These are phyloP conservation scores for Linnemannia hyalina DNA, from an alignment of 192 early-diverging fungal genomes.

Conservation along the genomic window DNA sequence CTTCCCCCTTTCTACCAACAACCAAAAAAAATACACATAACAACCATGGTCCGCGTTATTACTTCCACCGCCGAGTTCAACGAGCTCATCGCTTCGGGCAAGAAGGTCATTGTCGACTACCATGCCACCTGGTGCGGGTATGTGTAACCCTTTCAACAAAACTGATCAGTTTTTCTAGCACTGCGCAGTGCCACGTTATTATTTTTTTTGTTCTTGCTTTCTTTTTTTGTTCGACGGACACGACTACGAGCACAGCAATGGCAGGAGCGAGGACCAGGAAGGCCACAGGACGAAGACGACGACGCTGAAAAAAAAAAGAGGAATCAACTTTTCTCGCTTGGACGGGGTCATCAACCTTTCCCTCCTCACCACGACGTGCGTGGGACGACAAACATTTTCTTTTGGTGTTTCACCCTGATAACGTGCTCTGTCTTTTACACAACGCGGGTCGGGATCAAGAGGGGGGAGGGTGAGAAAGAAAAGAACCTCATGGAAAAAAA, in stretches of 20 bases:
- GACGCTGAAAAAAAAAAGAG: neutral
- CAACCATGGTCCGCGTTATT: slow-evolving; percentile 55
- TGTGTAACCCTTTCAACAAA: neutral
- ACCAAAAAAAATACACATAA: slow-evolving; percentile 13
- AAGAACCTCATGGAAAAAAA: neutral
- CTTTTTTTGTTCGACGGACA: neutral
- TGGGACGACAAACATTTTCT: too few relatives aligned
- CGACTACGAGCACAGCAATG: neutral
- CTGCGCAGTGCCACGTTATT: slow-evolving; percentile 22
- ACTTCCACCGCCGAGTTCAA: slow-evolving; percentile 54
- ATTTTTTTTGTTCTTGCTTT: neutral
- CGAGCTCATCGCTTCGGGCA: slow-evolving; percentile 57
- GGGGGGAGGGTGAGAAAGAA: neutral
- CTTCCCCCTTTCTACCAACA: slow-evolving; percentile 6
- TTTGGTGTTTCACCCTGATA: too few relatives aligned
- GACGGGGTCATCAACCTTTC: too few relatives aligned
- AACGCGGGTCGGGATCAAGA: too few relatives aligned
- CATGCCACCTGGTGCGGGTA: slow-evolving; percentile 85
- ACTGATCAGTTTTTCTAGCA: neutral
- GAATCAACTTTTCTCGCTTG: too few relatives aligned
- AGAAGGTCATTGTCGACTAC: slow-evolving; percentile 82
- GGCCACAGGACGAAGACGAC: neutral
- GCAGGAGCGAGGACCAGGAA: neutral
- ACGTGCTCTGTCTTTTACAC: too few relatives aligned
- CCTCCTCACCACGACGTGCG: too few relatives aligned